Base-by-base conservation (phyloP, 768 basidiomycete genomes). In the Mycena capillaripes region DNA sequence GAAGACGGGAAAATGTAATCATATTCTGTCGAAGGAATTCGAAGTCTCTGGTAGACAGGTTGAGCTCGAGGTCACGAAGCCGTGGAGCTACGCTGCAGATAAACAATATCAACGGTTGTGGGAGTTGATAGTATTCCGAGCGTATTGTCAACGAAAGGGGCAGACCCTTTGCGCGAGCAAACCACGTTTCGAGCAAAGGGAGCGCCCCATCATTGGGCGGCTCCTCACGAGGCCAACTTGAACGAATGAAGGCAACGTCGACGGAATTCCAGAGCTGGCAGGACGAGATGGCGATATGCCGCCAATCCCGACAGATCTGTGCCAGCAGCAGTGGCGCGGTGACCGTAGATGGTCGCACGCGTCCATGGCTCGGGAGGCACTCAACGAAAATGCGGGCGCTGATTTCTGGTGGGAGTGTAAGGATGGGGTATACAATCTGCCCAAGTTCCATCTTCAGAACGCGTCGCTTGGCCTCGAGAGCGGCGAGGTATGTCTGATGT, bases 281-380 rank as follows among this genome's bases (percentile, higher is more conserved):
- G 6, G 48, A 12, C 2, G 62, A 64, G 32, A 64, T 46, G 10
- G 62, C 48, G 17, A 64, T 64, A 3, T 36, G 11, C n/a, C 62
- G 62, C 62, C 62, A 64, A 52, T 34, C 6, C 21, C 21, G 30
- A 25, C 62, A 64, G 34, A 64, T 19, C 48, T 64, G 62, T 8
- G 62, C 29, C 23, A 64, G 62, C 7, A 25, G n/a, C 8, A 52
- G 50, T 12, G 48, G 62, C 25, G 59, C 16, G 4, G 36, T 25
- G 10, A 12, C 9, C 6, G 1, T 21, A 23, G 10, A 38, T 9
- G 57, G 57, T 5, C 57, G 57, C 12, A 27, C 57, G 2, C 57
- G 57, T 10, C 23, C 57, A 14, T 58, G 57, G 14, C 3, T 40
- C 8, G 57, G 57, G 3, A 58, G 36, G 59, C 36, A 61, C 11